Percentiles rank a stretch among this genome's conserved stretches.
phyloP scores from a whole-genome alignment of 1,284 basidiomycete species.

The Boletus smithii region DNA sequence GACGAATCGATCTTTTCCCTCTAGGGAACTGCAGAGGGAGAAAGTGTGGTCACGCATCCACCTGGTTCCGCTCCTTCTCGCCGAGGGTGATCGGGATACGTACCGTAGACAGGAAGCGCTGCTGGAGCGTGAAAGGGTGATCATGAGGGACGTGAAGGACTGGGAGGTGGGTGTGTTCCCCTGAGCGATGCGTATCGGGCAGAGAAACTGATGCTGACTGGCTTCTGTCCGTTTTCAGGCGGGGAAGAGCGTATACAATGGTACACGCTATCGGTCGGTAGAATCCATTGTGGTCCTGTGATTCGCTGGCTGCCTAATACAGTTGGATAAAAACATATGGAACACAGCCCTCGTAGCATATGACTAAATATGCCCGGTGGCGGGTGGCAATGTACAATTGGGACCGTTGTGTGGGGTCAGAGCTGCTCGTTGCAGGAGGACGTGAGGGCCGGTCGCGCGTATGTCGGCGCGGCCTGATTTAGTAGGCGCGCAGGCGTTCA shows the following conservation, averaged over 20 bases:
- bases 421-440: background rate
- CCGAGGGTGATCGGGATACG: constrained; percentile 89
- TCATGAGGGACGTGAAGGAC: constrained; percentile 93
- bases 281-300: constrained; percentile 60
- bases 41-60: constrained; percentile 95
- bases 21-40: constrained; percentile 91
- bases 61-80: constrained; percentile 87
- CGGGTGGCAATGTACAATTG: constrained; percentile 36
- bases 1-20: constrained; percentile 24
- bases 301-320: constrained; percentile 31
- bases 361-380: constrained; percentile 32
- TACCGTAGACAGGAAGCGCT: constrained; percentile 84
- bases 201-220: constrained; percentile 33
- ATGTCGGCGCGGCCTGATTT: too few species aligned
- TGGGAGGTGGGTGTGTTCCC: constrained; percentile 79
- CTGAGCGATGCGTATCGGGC: constrained; percentile 20
- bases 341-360: constrained; percentile 21
- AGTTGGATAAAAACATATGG: constrained; percentile 12
- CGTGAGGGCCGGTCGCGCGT: constrained; percentile 31
- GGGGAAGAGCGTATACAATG: constrained; percentile 86
- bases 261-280: constrained; percentile 71
- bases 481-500: constrained; percentile 11
- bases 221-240: constrained; percentile 41
- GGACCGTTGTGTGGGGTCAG: constrained; percentile 13
- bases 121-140: constrained; percentile 78